phyloP scores from a whole-genome alignment of 139 green algal genomes.

The Coccomyxa sp. region DNA sequence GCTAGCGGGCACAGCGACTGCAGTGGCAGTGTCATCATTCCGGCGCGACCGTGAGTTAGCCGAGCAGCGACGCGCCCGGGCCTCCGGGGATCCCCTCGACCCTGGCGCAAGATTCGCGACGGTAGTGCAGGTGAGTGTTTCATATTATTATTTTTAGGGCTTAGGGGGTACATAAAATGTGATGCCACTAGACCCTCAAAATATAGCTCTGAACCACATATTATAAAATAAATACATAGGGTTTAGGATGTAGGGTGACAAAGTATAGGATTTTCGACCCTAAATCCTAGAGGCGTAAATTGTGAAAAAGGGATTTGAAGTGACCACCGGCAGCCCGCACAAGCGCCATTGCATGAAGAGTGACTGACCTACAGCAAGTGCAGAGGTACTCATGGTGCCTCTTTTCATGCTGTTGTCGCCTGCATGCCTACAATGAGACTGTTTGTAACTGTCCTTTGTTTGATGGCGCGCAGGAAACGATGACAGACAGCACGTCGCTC shows the following conservation, averaged over 20 bases:
- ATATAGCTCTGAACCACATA: neutral
- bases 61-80: neutral
- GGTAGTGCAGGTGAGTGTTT: neutral
- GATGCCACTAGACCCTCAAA: too few relatives aligned
- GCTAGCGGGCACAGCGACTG: neutral
- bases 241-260: too few relatives aligned
- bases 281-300: too few relatives aligned
- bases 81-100: neutral
- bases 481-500: neutral
- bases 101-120: neutral
- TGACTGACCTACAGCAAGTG: too few relatives aligned
- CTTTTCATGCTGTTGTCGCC: too few relatives aligned
- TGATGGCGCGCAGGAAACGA: neutral
- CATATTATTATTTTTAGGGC: neutral
- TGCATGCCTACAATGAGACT: neutral
- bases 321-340: too few relatives aligned
- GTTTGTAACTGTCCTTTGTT: neutral
- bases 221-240: neutral
- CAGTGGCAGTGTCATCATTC: neutral
- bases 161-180: too few relatives aligned
- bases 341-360: too few relatives aligned
- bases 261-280: too few relatives aligned
- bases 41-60: neutral
- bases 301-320: too few relatives aligned
- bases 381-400: too few relatives aligned